A percentile compares a stretch with the other conserved stretches of the same genome.
phyloP scores from a whole-genome alignment of 352 stramenopile species.

The Pythium grandisporangium region DNA sequence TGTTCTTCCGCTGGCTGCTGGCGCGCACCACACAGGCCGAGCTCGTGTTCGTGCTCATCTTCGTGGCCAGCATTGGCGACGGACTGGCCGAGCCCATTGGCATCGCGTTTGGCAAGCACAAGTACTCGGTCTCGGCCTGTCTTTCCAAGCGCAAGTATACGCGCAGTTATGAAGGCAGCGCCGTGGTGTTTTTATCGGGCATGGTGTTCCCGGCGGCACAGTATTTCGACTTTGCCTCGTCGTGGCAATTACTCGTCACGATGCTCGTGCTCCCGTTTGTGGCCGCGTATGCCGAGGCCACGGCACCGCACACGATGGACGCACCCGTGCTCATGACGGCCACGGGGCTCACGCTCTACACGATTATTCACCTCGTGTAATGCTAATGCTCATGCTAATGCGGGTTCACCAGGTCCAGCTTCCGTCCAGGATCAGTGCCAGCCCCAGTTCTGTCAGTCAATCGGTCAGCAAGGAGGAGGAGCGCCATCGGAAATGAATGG shows the following conservation, averaged over 20 bases:
- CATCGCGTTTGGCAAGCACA: constrained; percentile 54
- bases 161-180: constrained; percentile 41
- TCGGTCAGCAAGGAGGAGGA: too few species aligned
- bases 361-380: constrained; percentile 69
- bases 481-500: too few species aligned
- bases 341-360: constrained; percentile 72
- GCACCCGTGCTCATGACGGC: constrained; percentile 77
- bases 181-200: constrained; percentile 54
- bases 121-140: constrained; percentile 45
- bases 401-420: too few species aligned
- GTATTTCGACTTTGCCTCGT: constrained; percentile 67
- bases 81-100: constrained; percentile 43
- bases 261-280: constrained; percentile 81
- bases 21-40: constrained; percentile 60
- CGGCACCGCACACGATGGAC: constrained; percentile 82
- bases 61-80: constrained; percentile 54
- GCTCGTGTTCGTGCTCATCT: constrained; percentile 77
- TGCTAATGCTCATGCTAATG: too few species aligned
- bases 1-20: constrained; percentile 85
- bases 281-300: constrained; percentile 76
- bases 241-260: constrained; percentile 59
- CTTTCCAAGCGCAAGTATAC: constrained; percentile 56
- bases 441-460: too few species aligned
- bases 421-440: too few species aligned
- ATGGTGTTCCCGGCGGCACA: constrained; percentile 81